Evolutionary conservation across 164 flowering plant species (phyloP), one percentile per base, ranked within the genome.

Genomic region (Platanus orientalis): DNA sequence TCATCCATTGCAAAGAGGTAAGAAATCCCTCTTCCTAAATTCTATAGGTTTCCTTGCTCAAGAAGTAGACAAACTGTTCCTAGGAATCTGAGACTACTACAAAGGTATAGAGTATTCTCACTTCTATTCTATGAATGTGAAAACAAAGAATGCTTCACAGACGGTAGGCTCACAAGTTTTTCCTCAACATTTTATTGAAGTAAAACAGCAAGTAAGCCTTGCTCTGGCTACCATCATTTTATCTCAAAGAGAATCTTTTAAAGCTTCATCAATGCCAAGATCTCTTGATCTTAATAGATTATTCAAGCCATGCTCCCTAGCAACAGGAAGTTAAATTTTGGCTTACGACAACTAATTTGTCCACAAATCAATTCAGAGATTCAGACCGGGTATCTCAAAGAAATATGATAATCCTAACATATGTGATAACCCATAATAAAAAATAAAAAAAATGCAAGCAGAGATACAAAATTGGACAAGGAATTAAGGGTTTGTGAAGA

Each of bases 61-160:
- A 95, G 99, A 74, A 97, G 99, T 53, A 97, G 99, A 40, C 76
- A 78, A 65, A 86, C 99, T 17, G 96, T 91, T 52, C 86, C 95
- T 55, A 81, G 97, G 76, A 94, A 94, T 69, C 65, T 94, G 61
- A 86, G 95, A 76, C 66, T 94, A 67, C 36, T 94, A 54, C 97
- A 94, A 39, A 78, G 93, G 96, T 81, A 73, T 57, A 81, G 96
- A 74, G 93, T 88, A 57, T 94, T 94, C 73, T 88, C 91, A 23
- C 73, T 80, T 69, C 63, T 94, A 72, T 94, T 94, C 75, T 55
- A 65, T 17, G 88, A 84, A 49, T 96, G 93, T 0, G 97, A 86
- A 70, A 80, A 76, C 40, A 95, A 91, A 78, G 97, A 91, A 88
- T 76, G 76, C 61, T 47, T 76, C 81, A 19, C 93, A 88, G 60